Conservation (phyloP, 2,329 filamentous ascomycete genomes). For the Colletotrichum tamarilloi region DNA sequence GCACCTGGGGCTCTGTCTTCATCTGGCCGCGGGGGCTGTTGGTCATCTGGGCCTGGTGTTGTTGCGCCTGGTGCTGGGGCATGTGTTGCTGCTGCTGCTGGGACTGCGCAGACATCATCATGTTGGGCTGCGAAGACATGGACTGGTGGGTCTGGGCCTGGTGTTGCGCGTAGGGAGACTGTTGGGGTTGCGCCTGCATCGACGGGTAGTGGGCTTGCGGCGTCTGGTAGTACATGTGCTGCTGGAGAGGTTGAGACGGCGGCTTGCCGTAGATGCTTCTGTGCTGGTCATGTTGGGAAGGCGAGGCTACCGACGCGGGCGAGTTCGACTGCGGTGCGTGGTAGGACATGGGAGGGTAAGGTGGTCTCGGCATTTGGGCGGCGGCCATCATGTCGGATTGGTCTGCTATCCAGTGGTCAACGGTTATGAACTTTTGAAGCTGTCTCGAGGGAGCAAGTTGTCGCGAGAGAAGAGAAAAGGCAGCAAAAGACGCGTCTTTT, state of each 20-base stretch:
- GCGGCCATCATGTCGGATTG: constrained; percentile 76
- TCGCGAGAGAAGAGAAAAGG: not conserved
- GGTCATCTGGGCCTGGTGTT: constrained; percentile 66
- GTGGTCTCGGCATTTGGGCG: constrained; percentile 76
- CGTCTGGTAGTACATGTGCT: constrained; percentile 80
- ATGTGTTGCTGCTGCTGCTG: constrained; percentile 46
- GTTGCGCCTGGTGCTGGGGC: constrained; percentile 61
- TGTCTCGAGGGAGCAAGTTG: constrained; percentile 3
- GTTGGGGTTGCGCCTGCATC: constrained; percentile 71
- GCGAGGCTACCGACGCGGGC: constrained; percentile 90
- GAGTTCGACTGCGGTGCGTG: constrained; percentile 96
- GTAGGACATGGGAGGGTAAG: constrained; percentile 89
- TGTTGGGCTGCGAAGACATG: constrained; percentile 72
- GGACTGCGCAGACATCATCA: constrained; percentile 74
- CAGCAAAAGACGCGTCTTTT: constrained; percentile 8
- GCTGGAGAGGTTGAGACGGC: constrained; percentile 80
- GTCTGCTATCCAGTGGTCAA: constrained; percentile 49
- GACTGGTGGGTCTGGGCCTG: constrained; percentile 64
- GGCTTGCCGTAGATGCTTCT: constrained; percentile 87
- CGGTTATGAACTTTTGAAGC: constrained; percentile 34
- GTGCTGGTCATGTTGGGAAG: constrained; percentile 89
- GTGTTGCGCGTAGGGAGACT: constrained; percentile 71
- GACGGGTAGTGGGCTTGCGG: constrained; percentile 72
- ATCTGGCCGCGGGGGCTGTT: constrained; percentile 67
- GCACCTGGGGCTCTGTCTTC: constrained; percentile 72